phyloP scores from a whole-genome alignment of 1,139 yeast genomes.

The Protomyces inundatus region DNA sequence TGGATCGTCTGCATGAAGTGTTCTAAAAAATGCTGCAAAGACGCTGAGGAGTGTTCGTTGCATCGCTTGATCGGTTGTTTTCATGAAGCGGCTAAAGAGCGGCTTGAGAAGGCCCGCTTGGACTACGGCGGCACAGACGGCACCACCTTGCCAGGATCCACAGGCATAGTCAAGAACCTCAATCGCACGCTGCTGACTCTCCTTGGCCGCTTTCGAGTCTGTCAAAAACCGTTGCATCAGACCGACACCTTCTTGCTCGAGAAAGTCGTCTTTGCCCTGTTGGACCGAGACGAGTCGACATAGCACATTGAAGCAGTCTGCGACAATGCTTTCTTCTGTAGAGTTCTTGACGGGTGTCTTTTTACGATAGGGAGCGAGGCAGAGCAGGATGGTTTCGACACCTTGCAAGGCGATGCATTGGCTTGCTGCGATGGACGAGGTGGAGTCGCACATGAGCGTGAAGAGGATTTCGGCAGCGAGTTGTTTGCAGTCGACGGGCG shows the following conservation, averaged over 20 bases:
- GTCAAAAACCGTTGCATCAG: constrained; percentile 35
- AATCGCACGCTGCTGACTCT: constrained; percentile 32
- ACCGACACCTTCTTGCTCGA: constrained; percentile 39
- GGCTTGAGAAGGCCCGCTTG: constrained; percentile 36
- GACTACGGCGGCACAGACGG: constrained; percentile 34
- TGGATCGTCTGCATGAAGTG: constrained; percentile 36
- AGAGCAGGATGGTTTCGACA: constrained; percentile 32
- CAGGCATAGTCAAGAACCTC: constrained; percentile 34
- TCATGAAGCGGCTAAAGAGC: constrained; percentile 34
- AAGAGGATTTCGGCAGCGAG: constrained; percentile 36
- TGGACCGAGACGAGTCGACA: constrained; percentile 31
- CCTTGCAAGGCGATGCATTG: constrained; percentile 29
- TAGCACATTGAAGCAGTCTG: constrained; percentile 34
- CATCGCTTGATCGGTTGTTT: constrained; percentile 26
- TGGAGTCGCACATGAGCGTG: constrained; percentile 28
- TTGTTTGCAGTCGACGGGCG: constrained; percentile 28
- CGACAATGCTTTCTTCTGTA: constrained; percentile 36
- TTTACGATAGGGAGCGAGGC: constrained; percentile 32
- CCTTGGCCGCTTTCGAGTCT: constrained; percentile 31
- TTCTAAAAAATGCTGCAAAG: constrained; percentile 35
- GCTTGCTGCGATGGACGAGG: constrained; percentile 15
- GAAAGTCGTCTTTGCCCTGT: constrained; percentile 34
- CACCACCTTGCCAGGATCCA: constrained; percentile 32
- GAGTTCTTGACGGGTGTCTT: constrained; percentile 32
- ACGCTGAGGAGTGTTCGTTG: constrained; percentile 33